Evolutionary conservation across 352 stramenopile species (phyloP).

Genomic region (Globisporangium solare): DNA sequence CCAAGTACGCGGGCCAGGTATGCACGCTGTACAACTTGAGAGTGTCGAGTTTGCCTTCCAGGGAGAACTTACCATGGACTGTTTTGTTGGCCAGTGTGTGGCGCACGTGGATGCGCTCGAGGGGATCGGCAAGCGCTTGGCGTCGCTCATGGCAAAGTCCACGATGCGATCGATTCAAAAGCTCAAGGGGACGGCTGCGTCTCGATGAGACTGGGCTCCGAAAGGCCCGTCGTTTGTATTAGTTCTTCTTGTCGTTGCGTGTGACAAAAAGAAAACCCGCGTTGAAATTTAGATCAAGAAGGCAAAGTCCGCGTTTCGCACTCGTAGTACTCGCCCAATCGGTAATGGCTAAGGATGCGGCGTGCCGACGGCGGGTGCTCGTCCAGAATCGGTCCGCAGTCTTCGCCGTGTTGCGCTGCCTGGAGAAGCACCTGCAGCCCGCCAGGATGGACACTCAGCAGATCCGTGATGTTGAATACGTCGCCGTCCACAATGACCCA

Average conservation of each 20-base stretch:
- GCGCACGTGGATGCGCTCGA: constrained; percentile 41
- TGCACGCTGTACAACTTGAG: not conserved
- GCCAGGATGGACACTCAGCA: constrained; percentile 86
- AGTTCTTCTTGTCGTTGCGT: not conserved
- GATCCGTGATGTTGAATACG: constrained; percentile 90
- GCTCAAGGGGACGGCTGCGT: constrained; percentile 24
- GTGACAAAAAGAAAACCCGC: not conserved
- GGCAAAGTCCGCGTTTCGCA: constrained; percentile 42
- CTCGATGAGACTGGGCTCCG: not conserved
- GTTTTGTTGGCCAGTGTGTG: constrained; percentile 20
- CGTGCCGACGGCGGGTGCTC: constrained; percentile 42
- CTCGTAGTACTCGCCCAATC: constrained; percentile 55
- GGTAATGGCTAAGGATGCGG: constrained; percentile 51
- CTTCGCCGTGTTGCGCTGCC: constrained; percentile 39
- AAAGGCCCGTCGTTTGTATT: too few species aligned
- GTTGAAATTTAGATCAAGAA: constrained; percentile 8
- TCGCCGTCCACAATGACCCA: constrained; percentile 88
- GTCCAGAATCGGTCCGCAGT: constrained; percentile 50
- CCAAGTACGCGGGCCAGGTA: constrained; percentile 49
- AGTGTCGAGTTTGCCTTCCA: not conserved
- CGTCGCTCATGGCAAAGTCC: constrained; percentile 60
- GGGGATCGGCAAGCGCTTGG: constrained; percentile 35
- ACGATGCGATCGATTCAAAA: constrained; percentile 63
- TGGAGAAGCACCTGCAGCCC: constrained; percentile 64
- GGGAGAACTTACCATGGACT: not conserved